Percentiles rank a stretch among this genome's conserved stretches.
These are phyloP conservation scores for Catenaria anguillulae DNA, from an alignment of 371 early-diverging fungal species.

Conservation along the genomic window DNA sequence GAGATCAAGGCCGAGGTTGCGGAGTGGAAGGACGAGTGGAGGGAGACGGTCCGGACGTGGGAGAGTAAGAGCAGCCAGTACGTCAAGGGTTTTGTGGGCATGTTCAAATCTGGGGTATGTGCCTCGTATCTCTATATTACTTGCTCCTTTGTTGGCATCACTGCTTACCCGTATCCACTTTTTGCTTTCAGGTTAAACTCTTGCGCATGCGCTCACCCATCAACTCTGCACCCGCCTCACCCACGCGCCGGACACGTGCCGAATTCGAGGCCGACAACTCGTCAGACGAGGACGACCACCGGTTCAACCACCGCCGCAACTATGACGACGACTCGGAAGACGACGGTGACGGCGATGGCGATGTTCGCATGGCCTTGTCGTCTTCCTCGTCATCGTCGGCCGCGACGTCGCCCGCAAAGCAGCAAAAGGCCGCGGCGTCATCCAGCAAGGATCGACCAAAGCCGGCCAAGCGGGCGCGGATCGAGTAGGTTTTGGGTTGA, in stretches of 20 bases:
- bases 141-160: too few species aligned
- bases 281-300: background rate
- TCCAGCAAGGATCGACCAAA: too few species aligned
- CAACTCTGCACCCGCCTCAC: background rate
- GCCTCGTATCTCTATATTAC: too few species aligned
- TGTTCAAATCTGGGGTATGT: background rate
- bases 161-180: too few species aligned
- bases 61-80: background rate
- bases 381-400: background rate
- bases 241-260: background rate
- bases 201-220: background rate
- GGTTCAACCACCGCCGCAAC: too few species aligned
- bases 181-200: background rate
- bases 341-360: too few species aligned
- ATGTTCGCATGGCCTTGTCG: background rate
- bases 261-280: background rate
- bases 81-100: conserved; percentile 1
- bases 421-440: too few species aligned
- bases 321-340: too few species aligned
- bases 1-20: background rate
- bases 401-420: background rate
- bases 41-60: conserved; percentile 4
- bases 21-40: conserved; percentile 5
- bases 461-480: too few species aligned
- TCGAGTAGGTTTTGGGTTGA: too few species aligned